Evolutionary conservation across 371 early-diverging fungal species (phyloP).

Genomic region (Blastocladiella emersonii): DNA sequence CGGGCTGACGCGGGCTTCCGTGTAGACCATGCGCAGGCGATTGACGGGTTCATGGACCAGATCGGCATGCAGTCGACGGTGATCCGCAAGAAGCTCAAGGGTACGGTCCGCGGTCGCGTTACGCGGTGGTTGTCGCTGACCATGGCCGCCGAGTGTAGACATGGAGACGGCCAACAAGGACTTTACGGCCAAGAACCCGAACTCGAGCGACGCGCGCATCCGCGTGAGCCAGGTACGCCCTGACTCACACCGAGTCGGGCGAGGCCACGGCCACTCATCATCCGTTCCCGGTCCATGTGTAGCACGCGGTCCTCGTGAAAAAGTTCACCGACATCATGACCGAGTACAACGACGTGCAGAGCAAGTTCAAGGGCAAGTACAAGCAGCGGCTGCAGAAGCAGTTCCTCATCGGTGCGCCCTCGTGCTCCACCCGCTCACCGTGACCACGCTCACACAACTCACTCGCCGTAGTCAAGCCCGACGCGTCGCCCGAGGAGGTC

Average conservation of each 20-base stretch:
- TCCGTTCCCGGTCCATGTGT: neutral
- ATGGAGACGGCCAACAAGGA: neutral
- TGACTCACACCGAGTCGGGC: no score
- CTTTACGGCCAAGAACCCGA: neutral
- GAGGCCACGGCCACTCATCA: neutral
- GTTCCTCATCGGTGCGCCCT: conserved; percentile 54
- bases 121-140: neutral
- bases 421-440: neutral
- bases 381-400: conserved; percentile 73
- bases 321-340: conserved; percentile 69
- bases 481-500: conserved; percentile 68
- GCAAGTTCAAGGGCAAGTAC: conserved; percentile 63
- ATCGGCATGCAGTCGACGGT: neutral
- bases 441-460: no score
- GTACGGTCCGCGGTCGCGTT: neutral
- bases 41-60: conserved; percentile 6
- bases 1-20: no score
- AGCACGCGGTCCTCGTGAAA: conserved; percentile 59
- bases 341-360: conserved; percentile 65
- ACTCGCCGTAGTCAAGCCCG: conserved; percentile 53
- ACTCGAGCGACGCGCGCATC: neutral
- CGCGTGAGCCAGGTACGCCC: conserved; percentile 1
- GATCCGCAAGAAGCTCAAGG: conserved; percentile 5
- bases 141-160: neutral
- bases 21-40: neutral